Conservation (phyloP, 306 rosid species). For the Acacia acuminata region DNA sequence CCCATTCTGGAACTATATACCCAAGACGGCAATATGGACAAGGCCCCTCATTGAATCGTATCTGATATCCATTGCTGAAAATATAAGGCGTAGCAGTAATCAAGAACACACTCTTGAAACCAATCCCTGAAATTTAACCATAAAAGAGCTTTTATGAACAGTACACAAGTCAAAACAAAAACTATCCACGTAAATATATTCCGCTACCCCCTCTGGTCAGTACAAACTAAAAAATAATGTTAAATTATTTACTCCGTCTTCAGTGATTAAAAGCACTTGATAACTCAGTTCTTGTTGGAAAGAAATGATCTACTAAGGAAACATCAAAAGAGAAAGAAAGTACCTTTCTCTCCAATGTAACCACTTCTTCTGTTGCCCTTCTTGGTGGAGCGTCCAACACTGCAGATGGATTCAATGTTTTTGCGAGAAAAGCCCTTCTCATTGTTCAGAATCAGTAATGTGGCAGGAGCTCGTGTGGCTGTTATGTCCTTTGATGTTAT, state of each 20-base stretch:
- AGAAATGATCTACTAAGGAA: background rate
- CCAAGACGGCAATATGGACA: constrained; percentile 73
- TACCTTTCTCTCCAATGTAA: constrained; percentile 92
- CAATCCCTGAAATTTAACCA: constrained; percentile 64
- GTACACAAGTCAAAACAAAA: background rate
- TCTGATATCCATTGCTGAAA: constrained; percentile 82
- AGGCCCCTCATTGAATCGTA: constrained; percentile 67
- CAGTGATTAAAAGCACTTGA: background rate
- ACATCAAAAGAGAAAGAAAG: background rate
- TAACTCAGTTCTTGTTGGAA: background rate
- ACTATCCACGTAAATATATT: background rate
- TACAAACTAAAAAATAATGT: background rate
- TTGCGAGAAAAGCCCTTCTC: constrained; percentile 64
- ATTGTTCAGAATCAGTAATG: constrained; percentile 69
- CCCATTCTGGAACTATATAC: constrained; percentile 91
- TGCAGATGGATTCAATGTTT: constrained; percentile 76
- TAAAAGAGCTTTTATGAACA: background rate
- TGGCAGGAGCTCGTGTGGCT: constrained; percentile 62
- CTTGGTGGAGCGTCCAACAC: constrained; percentile 83
- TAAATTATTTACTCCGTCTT: background rate
- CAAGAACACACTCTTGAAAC: constrained; percentile 88
- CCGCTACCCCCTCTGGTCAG: background rate
- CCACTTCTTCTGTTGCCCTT: constrained; percentile 63
- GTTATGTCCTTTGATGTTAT: constrained; percentile 69
- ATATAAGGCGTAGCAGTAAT: constrained; percentile 67